These are phyloP conservation scores for Xylariaceae sp. DNA, from an alignment of 2,329 filamentous ascomycete genomes.

Conservation along the genomic window DNA sequence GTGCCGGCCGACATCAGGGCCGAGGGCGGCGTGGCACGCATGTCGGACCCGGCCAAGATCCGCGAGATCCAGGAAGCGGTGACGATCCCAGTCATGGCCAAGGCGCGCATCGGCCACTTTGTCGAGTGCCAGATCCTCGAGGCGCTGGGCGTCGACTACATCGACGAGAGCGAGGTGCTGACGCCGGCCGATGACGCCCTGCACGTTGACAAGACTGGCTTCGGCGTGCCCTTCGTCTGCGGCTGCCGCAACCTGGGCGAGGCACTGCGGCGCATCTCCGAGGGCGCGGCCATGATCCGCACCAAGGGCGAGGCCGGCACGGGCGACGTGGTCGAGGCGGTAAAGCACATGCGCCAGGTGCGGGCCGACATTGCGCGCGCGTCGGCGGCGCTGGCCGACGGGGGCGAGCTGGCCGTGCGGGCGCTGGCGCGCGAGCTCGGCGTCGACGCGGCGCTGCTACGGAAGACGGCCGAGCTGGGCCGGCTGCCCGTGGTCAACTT, in stretches of 20 bases:
- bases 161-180: conserved; percentile 95
- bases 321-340: conserved; percentile 93
- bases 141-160: conserved; percentile 91
- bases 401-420: conserved; percentile 48
- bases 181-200: conserved; percentile 85
- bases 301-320: conserved; percentile 98
- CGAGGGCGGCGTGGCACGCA: conserved; percentile 88
- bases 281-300: conserved; percentile 97
- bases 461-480: conserved; percentile 79
- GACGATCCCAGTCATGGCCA: conserved; percentile 98
- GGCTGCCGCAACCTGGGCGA: conserved; percentile 92
- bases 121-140: conserved; percentile 98
- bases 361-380: conserved; percentile 74
- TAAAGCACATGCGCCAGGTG: conserved; percentile 90
- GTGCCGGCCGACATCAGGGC: conserved; percentile 93
- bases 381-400: conserved; percentile 47
- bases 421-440: conserved; percentile 75
- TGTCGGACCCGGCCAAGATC: conserved; percentile 94
- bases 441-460: conserved; percentile 69
- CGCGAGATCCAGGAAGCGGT: conserved; percentile 90
- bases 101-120: conserved; percentile 94
- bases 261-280: conserved; percentile 80
- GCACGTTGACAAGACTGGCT: conserved; percentile 85
- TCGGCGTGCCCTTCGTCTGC: conserved; percentile 86
- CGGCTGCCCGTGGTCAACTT: conserved; percentile 95